A percentile compares a stretch with the other conserved stretches of the same genome.
Conservation (phyloP, 176 grass and related monocot species). For the Urochloa ruziziensis region DNA sequence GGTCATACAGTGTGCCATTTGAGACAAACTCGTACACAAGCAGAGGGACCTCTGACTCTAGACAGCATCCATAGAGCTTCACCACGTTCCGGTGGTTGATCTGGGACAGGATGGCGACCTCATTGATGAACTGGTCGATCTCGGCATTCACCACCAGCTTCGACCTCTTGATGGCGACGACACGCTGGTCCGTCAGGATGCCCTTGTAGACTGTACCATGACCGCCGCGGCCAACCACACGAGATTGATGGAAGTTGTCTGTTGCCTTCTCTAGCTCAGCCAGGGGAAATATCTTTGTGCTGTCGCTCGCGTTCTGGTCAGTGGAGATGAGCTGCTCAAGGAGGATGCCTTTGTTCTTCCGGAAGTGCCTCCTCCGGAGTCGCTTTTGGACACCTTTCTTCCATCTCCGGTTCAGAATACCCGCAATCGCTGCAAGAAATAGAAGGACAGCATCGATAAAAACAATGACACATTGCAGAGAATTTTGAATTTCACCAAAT, state of each 20-base stretch:
- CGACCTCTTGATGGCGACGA: constrained; percentile 8
- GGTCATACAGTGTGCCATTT: constrained; percentile 16
- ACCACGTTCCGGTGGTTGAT: constrained; percentile 42
- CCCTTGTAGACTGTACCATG: constrained; percentile 36
- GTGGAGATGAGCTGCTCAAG: constrained; percentile 3
- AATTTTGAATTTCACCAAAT: too few species aligned
- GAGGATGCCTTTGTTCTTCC: constrained; percentile 38
- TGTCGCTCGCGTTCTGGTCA: neutral
- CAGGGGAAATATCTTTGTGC: constrained; percentile 20
- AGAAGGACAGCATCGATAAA: too few species aligned
- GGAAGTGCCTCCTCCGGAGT: neutral
- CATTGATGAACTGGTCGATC: constrained; percentile 33
- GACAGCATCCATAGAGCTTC: constrained; percentile 36
- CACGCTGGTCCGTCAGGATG: constrained; percentile 12
- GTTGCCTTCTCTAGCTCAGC: constrained; percentile 29
- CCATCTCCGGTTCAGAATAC: constrained; percentile 8
- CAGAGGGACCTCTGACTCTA: constrained; percentile 11
- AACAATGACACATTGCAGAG: too few species aligned
- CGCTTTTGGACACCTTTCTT: constrained; percentile 13
- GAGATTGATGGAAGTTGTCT: neutral
- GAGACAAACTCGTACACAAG: constrained; percentile 33
- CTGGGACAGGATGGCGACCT: constrained; percentile 16
- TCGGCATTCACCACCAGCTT: neutral
- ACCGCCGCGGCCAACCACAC: constrained; percentile 23
- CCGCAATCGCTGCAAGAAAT: neutral